Conservation (phyloP, 2,329 filamentous ascomycete species). For the Ramichloridium luteum region DNA sequence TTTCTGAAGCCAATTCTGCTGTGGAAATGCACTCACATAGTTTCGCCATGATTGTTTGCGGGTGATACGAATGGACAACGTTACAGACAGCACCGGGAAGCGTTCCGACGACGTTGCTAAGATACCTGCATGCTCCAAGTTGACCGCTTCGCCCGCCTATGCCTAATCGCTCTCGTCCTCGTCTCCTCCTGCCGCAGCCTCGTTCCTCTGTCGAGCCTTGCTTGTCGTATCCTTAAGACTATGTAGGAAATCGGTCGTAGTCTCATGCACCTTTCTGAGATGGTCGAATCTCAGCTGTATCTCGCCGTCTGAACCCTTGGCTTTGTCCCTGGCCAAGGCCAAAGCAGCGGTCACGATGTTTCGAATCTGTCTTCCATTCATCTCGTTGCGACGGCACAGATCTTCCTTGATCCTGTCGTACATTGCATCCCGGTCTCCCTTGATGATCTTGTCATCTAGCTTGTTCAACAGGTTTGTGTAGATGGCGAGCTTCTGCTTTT, state of each 20-base stretch:
- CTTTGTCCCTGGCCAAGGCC: not conserved
- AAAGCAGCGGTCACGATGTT: constrained; percentile 1
- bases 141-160: constrained; percentile 3
- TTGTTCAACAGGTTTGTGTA: constrained; percentile 2
- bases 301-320: not conserved
- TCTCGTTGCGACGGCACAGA: constrained; percentile 1
- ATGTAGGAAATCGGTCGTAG: not conserved
- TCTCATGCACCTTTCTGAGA: not conserved
- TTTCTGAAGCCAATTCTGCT: no score
- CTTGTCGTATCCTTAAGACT: not conserved
- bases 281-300: not conserved
- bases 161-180: constrained; percentile 5
- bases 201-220: constrained; percentile 1
- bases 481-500: constrained; percentile 1
- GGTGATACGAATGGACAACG: no score
- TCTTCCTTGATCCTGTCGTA: not conserved
- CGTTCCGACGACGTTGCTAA: no score
- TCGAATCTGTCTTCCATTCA: not conserved
- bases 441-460: not conserved
- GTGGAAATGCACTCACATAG: no score
- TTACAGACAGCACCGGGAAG: no score
- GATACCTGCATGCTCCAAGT: no score
- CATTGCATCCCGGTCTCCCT: not conserved
- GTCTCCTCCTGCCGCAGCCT: not conserved
- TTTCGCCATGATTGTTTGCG: no score